These are phyloP conservation scores for sunflower (Helianthus annuus) DNA, from an alignment of 129 eudicot species.

Conservation along the genomic window HanXRQr2.0-SUNRISE NC_035443.2:26928861-26929360, in stretches of 20 bases:
- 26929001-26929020: not conserved
- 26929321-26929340: too few species aligned
- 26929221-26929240: conserved; percentile 71
- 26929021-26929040: not conserved
- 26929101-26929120: conserved; percentile 67
- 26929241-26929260: conserved; percentile 3
- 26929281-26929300: too few species aligned
- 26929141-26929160: conserved; percentile 76
- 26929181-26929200: conserved; percentile 72
- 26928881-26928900: too few species aligned
- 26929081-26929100: conserved; percentile 74
- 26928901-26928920: too few species aligned
- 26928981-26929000: too few species aligned
- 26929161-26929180: conserved; percentile 96
- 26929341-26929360: not conserved
- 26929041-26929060: not conserved
- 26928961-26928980: too few species aligned
- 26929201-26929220: conserved; percentile 72
- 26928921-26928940: too few species aligned
- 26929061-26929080: conserved; percentile 70
- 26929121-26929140: conserved; percentile 92
- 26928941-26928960: too few species aligned
- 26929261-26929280: not conserved
- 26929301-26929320: too few species aligned
- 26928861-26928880: too few species aligned